Base-by-base conservation (phyloP, 2,329 filamentous ascomycete species). In the Fusarium setosum region DNA sequence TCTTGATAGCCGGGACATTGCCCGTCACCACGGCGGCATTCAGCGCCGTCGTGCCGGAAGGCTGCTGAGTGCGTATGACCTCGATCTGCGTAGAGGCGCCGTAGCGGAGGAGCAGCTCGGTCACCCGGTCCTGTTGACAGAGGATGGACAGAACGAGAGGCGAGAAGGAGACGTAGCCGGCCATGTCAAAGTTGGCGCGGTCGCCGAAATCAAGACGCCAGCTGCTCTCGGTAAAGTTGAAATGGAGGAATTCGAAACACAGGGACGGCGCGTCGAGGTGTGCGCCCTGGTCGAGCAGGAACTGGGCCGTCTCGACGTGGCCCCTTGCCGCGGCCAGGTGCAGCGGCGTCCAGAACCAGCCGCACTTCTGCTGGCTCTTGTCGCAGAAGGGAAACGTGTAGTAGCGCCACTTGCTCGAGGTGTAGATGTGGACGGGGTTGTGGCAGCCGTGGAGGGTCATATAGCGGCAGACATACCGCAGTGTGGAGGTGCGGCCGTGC, bases 11-110 rank as follows among this genome's bases (percentile, higher is more conserved):
- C 4, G 45, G 3, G 21, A 57, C 26, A 12, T 64, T 64, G 0
- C 52, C 63, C 12, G 48, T 52, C n/a, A 61, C 42, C 8, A 61
- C 53, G 4, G 63, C 53, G 3, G 61, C 23, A 11, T 65, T 61
- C 23, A 65, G 45, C 2, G 61, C 63, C 5, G 61, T 61, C 1
- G 53, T 61, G 7, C 61, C 61, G 6, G 52, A 66, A 2, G 52
- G 31, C 1, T 51, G 42, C 8, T 56, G 18, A 12, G 23, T 40
- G 1, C 20, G 52, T 1, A 54, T 38, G 7, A 54, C 53, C 10
- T 34, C 29, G 38, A 65, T 66, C 15, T 66, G 42, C n/a, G 45
- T 44, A 10, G 53, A 59, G 29, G 63, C 63, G 9, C 63, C 61
- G 5, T 47, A 45, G 0, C 23, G 29, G 18, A 66, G 45, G 40